These are phyloP conservation scores for Kodamaea restingae DNA, from an alignment of 805 yeast genomes.

Conservation along the genomic window DNA sequence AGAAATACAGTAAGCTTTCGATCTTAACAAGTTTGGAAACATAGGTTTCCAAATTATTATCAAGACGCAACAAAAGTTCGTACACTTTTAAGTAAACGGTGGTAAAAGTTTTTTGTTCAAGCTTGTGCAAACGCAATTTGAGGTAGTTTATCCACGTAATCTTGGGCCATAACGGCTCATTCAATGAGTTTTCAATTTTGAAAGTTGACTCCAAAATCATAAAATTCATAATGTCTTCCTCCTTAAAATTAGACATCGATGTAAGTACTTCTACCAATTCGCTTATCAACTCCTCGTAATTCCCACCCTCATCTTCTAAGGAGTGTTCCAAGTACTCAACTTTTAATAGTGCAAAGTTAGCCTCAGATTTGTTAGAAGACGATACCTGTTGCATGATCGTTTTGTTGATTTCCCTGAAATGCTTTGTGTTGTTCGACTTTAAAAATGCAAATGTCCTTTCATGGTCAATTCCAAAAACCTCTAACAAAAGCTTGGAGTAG, in stretches of 20 bases:
- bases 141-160: constrained; percentile 37
- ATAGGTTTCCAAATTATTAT: neutral
- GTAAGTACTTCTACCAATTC: constrained; percentile 23
- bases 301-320: constrained; percentile 17
- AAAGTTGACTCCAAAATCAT: constrained; percentile 26
- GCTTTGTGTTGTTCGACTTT: constrained; percentile 23
- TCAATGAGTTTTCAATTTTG: constrained; percentile 25
- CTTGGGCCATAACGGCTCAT: constrained; percentile 33
- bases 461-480: constrained; percentile 27
- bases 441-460: constrained; percentile 29
- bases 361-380: constrained; percentile 16
- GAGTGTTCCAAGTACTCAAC: constrained; percentile 34
- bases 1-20: neutral
- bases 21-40: neutral
- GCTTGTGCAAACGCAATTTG: constrained; percentile 19
- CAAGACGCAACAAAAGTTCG: constrained; percentile 23
- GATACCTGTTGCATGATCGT: constrained; percentile 29
- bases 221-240: constrained; percentile 20
- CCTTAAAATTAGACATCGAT: constrained; percentile 13
- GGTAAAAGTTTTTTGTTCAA: constrained; percentile 27
- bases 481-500: constrained; percentile 31
- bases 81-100: constrained; percentile 29
- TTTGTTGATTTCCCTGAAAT: constrained; percentile 25
- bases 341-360: constrained; percentile 26
- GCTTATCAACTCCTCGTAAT: constrained; percentile 21